These are phyloP conservation scores for Teunomyces kruisii DNA, from an alignment of 805 yeast species.

Conservation along the genomic window DNA sequence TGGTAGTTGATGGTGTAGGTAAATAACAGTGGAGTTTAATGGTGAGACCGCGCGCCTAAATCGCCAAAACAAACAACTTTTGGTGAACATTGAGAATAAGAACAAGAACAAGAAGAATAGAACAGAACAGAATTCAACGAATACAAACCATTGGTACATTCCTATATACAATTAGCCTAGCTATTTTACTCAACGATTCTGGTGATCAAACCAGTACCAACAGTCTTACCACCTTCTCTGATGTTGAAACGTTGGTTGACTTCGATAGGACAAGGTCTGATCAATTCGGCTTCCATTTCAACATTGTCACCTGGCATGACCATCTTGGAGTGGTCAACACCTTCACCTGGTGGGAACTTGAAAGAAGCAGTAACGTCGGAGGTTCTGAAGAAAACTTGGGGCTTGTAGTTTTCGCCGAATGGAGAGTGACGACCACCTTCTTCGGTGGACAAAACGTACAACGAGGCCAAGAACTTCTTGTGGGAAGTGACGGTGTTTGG, in stretches of 20 bases:
- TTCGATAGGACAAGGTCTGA: slow-evolving; percentile 90
- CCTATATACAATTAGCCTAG: slow-evolving; percentile 9
- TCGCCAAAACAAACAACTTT: background rate
- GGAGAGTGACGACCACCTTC: slow-evolving; percentile 99
- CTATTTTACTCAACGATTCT: slow-evolving; percentile 67
- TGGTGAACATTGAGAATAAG: background rate
- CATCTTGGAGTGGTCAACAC: slow-evolving; percentile 82
- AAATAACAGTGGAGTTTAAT: too few relatives aligned
- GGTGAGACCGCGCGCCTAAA: background rate
- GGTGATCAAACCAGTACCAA: slow-evolving; percentile 97
- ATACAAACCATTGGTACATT: slow-evolving; percentile 3
- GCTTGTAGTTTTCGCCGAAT: slow-evolving; percentile 95
- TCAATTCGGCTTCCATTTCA: slow-evolving; percentile 90
- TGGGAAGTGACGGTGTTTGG: slow-evolving; percentile 91
- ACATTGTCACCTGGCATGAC: slow-evolving; percentile 98
- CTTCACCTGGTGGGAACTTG: slow-evolving; percentile 77
- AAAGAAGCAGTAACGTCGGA: slow-evolving; percentile 90
- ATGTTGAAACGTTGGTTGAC: slow-evolving; percentile 97
- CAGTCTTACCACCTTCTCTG: slow-evolving; percentile 99
- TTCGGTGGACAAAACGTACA: slow-evolving; percentile 90
- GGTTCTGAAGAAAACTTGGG: slow-evolving; percentile 95
- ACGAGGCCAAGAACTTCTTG: slow-evolving; percentile 89
- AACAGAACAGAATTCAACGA: too few relatives aligned
- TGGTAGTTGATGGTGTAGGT: background rate
- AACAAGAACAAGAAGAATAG: too few relatives aligned